A percentile compares a stretch with the other conserved stretches of the same genome.
phyloP scores from a whole-genome alignment of 768 basidiomycete genomes.

The Rossbeevera mucosa region DNA sequence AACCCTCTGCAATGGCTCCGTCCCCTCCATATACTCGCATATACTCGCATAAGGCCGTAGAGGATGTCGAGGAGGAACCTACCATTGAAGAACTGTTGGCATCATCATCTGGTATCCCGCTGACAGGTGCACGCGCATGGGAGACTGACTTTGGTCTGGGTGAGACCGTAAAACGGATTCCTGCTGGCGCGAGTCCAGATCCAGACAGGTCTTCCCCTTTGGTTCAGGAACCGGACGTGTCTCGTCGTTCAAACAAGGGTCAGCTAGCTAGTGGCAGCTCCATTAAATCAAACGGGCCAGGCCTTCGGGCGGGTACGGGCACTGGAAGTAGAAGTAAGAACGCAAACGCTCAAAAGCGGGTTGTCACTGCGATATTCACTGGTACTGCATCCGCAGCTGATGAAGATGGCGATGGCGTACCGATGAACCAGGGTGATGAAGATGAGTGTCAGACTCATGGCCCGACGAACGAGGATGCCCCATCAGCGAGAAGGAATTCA shows the following conservation, averaged over 20 bases:
- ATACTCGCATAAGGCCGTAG: not conserved
- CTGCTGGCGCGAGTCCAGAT: conserved; percentile 1
- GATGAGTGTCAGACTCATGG: not conserved
- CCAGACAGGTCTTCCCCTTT: not conserved
- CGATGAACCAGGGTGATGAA: not conserved
- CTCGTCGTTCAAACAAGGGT: conserved; percentile 4
- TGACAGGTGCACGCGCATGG: conserved; percentile 30
- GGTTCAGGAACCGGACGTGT: not conserved
- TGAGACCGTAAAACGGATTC: conserved; percentile 30
- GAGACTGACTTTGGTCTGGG: conserved; percentile 27
- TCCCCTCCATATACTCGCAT: conserved; percentile 15
- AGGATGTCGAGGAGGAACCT: conserved; percentile 19
- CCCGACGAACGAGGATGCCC: not conserved
- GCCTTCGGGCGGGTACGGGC: not conserved
- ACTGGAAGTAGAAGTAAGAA: conserved; percentile 9
- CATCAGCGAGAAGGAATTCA: not conserved
- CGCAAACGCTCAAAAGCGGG: conserved; percentile 12
- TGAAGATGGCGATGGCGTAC: not conserved
- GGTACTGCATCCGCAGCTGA: conserved; percentile 8
- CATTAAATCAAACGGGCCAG: not conserved
- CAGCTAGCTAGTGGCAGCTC: not conserved
- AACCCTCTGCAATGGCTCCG: conserved; percentile 6
- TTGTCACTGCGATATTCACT: conserved; percentile 31
- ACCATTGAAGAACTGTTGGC: conserved; percentile 29
- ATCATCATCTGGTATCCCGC: conserved; percentile 14